phyloP scores from a whole-genome alignment of 1,284 basidiomycete genomes.

The Chalciporus sp. region DNA sequence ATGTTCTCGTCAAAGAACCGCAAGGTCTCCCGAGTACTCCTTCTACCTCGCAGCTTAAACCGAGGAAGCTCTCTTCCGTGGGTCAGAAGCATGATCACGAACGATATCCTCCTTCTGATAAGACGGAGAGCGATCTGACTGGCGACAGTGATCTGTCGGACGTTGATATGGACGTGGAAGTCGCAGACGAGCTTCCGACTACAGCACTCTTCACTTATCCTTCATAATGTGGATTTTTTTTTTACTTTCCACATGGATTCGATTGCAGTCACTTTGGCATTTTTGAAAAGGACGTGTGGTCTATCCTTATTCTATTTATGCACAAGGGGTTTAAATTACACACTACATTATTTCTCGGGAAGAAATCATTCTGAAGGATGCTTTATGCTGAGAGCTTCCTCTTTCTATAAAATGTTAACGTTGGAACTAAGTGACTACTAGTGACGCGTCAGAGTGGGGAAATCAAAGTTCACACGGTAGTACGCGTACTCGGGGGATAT shows the following conservation, averaged over 20 bases:
- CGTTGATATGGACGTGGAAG: slow-evolving; percentile 22
- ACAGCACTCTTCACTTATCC: slow-evolving; percentile 11
- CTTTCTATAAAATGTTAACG: too few species aligned
- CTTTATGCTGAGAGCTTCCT: too few species aligned
- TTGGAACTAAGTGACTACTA: too few species aligned
- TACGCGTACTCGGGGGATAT: slow-evolving; percentile 15
- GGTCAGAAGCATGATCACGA: slow-evolving; percentile 16
- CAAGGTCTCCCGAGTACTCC: slow-evolving; percentile 23
- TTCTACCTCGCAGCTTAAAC: slow-evolving; percentile 26
- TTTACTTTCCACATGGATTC: too few species aligned
- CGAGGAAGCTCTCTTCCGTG: slow-evolving; percentile 17
- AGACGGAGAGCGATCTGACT: slow-evolving; percentile 17
- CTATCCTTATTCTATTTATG: slow-evolving; percentile 40
- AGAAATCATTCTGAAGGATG: not conserved
- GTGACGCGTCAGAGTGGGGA: too few species aligned
- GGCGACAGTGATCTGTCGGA: slow-evolving; percentile 32
- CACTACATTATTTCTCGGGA: slow-evolving; percentile 1
- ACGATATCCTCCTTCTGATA: slow-evolving; percentile 28
- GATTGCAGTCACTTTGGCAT: slow-evolving; percentile 12
- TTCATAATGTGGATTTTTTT: slow-evolving; percentile 17
- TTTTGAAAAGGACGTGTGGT: slow-evolving; percentile 14
- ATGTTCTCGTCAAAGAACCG: slow-evolving; percentile 15
- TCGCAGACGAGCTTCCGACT: slow-evolving; percentile 28
- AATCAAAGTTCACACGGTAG: slow-evolving; percentile 25
- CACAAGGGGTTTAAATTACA: slow-evolving; percentile 11